Percentiles rank a stretch among this genome's conserved stretches.
Evolutionary conservation across 1,284 basidiomycete genomes (phyloP).

Genomic region (Exobasidium rhododendri): DNA sequence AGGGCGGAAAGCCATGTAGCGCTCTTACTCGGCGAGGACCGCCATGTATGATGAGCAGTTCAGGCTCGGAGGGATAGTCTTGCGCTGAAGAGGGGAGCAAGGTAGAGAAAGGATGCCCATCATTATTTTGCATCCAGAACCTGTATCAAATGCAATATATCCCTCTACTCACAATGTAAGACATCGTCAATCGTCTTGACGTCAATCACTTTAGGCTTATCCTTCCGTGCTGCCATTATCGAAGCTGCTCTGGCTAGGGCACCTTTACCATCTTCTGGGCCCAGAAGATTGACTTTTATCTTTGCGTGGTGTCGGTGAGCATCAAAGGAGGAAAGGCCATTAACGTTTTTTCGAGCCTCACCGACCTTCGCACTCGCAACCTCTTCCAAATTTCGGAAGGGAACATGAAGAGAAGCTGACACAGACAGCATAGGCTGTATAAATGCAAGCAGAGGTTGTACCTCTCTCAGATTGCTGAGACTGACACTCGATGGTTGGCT

Average conservation of each 20-base stretch:
- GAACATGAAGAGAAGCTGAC: neutral
- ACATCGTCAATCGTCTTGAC: neutral
- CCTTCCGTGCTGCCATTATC: neutral
- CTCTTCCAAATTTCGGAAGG: neutral
- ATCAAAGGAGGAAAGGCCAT: neutral
- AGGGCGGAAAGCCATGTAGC: conserved; percentile 10
- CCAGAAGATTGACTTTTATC: conserved; percentile 1
- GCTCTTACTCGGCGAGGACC: conserved; percentile 6
- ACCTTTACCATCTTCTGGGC: conserved; percentile 1
- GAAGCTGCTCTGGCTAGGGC: conserved; percentile 7
- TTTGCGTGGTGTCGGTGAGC: neutral
- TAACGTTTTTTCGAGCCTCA: neutral
- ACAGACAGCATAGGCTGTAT: neutral
- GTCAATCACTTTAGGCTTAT: neutral
- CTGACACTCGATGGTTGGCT: neutral
- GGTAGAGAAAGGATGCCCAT: neutral
- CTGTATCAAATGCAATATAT: too few relatives aligned
- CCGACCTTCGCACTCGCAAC: neutral
- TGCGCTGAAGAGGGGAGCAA: neutral
- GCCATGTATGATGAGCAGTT: conserved; percentile 14
- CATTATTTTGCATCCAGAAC: neutral
- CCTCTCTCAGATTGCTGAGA: neutral
- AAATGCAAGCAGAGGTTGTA: neutral
- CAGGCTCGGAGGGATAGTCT: conserved; percentile 10
- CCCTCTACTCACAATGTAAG: conserved; percentile 1